Evolutionary conservation across 495 filamentous ascomycete genomes (phyloP).

Genomic region (Penicillium verhagenii): DNA sequence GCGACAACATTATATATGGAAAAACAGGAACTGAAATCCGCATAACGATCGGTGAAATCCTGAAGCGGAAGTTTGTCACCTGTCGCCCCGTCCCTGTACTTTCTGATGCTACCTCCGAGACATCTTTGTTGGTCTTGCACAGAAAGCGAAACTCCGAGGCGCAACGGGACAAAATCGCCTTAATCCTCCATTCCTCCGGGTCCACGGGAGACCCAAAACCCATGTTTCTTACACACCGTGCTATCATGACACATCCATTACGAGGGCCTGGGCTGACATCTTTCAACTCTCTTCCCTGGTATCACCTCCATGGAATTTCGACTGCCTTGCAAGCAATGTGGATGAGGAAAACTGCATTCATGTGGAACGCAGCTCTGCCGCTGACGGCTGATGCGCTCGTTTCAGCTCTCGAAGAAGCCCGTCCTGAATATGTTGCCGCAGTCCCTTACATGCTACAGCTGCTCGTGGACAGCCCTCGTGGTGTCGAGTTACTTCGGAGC

Average conservation of each 20-base stretch:
- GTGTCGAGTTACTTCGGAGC: conserved; percentile 42
- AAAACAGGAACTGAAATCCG: conserved; percentile 39
- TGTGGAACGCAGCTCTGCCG: conserved; percentile 54
- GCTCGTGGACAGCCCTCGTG: conserved; percentile 46
- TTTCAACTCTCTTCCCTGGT: conserved; percentile 57
- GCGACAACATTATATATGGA: conserved; percentile 45
- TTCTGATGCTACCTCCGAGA: conserved; percentile 11
- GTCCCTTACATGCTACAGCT: conserved; percentile 60
- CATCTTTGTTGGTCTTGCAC: conserved; percentile 34
- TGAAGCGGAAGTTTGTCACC: conserved; percentile 31
- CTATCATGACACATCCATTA: conserved; percentile 39
- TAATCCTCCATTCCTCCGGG: conserved; percentile 59
- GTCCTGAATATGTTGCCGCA: conserved; percentile 50
- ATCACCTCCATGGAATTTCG: conserved; percentile 51
- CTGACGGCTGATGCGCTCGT: conserved; percentile 51
- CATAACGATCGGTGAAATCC: conserved; percentile 43
- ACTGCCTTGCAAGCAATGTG: conserved; percentile 51
- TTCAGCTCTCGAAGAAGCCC: conserved; percentile 44
- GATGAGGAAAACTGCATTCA: conserved; percentile 47
- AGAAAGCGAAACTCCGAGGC: conserved; percentile 25
- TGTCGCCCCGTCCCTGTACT: conserved; percentile 32
- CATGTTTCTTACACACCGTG: conserved; percentile 38
- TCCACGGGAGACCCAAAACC: conserved; percentile 60
- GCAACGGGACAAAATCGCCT: conserved; percentile 32
- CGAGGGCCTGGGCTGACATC: conserved; percentile 40